Evolutionary conservation across 257 asterid species (phyloP), one percentile per base, ranked within the genome.

Genomic region (Scutellaria minor): DNA sequence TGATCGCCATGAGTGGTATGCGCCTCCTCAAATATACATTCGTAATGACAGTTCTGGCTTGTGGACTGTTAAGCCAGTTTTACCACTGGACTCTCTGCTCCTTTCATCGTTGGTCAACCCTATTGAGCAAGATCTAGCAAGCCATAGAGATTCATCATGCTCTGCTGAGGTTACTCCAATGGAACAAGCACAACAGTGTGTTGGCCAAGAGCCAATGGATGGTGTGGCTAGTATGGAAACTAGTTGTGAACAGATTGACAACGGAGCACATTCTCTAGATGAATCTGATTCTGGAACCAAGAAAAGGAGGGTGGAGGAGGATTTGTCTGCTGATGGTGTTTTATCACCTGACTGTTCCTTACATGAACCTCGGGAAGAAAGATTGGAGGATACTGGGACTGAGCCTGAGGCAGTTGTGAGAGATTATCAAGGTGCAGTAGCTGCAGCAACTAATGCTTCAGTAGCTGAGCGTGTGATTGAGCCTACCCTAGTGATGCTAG

Each of bases 1-100:
- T 71, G 99, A 95, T 69, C 94, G 98, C 70, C 98, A 92, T 77
- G 98, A 95, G 80, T 95, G 99, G 99, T 92, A 95, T 84, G 97
- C 99, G 47, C 87, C 91, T 67, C 98, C 99, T 63, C 96, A 85
- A 68, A 80, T 88, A 77, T 95, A 90, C 77, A 86, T 90, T 47
- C 99, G 98, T 51, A 79, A 92, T 80, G 99, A 92, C 79, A 75
- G 83, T 77, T 83, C 99, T 40, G 99, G 99, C 58, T 75, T 95
- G 64, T 95, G 99, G 99, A 78, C 78, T 14, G 73, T 82, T 27
- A 91, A 91, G 83, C 87, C 85, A 63, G 96, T 92, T 58, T 80
- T 95, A 78, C 93, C 87, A 47, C 73, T 79, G 55, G 85, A 86
- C 59, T 80, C 91, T 76, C 88, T 95, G 14, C 81, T 83, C 77